Evolutionary conservation across 2,329 filamentous ascomycete species (phyloP), one percentile per base, ranked within the genome.

Genomic region (Cladophialophora exuberans): DNA sequence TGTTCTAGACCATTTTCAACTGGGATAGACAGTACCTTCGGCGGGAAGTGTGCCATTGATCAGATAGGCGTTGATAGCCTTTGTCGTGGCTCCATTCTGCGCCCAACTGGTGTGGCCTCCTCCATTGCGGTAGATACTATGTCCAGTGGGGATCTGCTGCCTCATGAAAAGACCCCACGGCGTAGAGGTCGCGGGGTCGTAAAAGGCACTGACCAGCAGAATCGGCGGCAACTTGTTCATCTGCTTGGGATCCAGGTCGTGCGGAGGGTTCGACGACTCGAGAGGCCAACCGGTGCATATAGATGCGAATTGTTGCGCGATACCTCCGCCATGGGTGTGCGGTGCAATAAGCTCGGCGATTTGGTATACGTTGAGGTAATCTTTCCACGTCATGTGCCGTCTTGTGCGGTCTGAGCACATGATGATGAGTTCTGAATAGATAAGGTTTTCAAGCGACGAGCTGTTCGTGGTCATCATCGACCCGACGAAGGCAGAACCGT

Each of bases 281-380:
- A 67, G 62, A 0, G 73, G 72, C 74, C 75, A 78, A 1, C 72
- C 71, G 18, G 75, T 64, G 58, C 75, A 79, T 3, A 62, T 56
- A 17, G 36, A 13, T 6, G 20, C 35, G 17, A 18, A 17, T 18
- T 39, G 35, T 18, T 39, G 35, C 11, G 35, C 35, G 35, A 39
- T 10, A 17, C 35, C 20, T 10, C 20, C 15, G 35, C 35, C 35
- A 9, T 17, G 35, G 10, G 43, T 42, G 25, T 70, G 23, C 17
- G 45, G 45, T 3, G 50, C 50, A 10, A 11, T 6, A 9, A 28
- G 39, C 25, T 20, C 15, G 10, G 30, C 18, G 22, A 39, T n/a
- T 4, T 10, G 15, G 17, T 39, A 39, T 17, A 39, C 10, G 35
- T 15, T 39, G 35, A n/a, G 35, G 4, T 17, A 39, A 17, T 39